Conservation (phyloP, 305 asterid genomes). For the Ruellia speciosa region DNA sequence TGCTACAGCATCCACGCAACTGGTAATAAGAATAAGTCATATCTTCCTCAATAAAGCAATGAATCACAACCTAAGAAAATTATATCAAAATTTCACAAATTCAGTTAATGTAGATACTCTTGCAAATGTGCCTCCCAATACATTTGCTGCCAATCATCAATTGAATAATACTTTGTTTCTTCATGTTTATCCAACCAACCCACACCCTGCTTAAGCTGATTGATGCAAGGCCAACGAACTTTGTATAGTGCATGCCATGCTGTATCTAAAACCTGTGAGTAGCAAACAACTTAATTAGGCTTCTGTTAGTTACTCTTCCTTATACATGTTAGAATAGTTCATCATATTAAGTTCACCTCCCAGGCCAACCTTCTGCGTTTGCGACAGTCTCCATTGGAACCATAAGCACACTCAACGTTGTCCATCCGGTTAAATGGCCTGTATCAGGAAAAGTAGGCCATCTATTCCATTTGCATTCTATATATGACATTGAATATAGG, state of each 20-base stretch:
- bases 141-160: slow-evolving; percentile 63
- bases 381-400: slow-evolving; percentile 29
- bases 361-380: slow-evolving; percentile 73
- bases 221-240: slow-evolving; percentile 57
- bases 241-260: slow-evolving; percentile 41
- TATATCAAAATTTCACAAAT: background rate
- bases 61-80: no score
- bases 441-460: slow-evolving; percentile 27
- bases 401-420: slow-evolving; percentile 30
- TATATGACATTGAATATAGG: background rate
- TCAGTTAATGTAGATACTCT: slow-evolving; percentile 40
- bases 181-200: slow-evolving; percentile 29
- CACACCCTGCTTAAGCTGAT: slow-evolving; percentile 24
- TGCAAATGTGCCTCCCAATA: slow-evolving; percentile 94
- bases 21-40: slow-evolving; percentile 31
- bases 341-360: slow-evolving; percentile 19
- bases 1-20: slow-evolving; percentile 86
- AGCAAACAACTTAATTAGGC: no score
- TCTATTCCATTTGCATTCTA: background rate
- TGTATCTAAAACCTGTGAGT: slow-evolving; percentile 30
- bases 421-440: slow-evolving; percentile 47
- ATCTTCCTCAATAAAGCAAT: slow-evolving; percentile 19
- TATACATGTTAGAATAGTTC: background rate
- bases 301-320: no score
- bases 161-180: slow-evolving; percentile 12